Percentiles rank a stretch among this genome's conserved stretches.
Conservation (phyloP, 1,284 basidiomycete species). For the Ustilago lituana region DNA sequence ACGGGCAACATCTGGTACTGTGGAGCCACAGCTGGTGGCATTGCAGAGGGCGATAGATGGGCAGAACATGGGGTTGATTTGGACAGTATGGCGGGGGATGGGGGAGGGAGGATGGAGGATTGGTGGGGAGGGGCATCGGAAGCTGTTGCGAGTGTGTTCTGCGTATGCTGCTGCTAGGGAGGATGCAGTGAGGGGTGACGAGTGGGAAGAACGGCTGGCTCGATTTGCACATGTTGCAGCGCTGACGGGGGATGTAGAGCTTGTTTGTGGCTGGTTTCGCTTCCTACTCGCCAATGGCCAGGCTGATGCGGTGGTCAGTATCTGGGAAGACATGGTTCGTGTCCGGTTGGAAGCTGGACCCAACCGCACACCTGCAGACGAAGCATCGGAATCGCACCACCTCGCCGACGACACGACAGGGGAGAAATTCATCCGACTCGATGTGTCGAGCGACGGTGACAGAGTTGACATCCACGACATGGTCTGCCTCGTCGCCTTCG, state of each 20-base stretch:
- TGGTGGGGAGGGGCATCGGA: slow-evolving; percentile 11
- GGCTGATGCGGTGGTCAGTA: slow-evolving; percentile 7
- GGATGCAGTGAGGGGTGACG: not conserved
- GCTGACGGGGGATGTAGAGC: slow-evolving; percentile 24
- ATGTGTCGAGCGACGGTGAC: slow-evolving; percentile 10
- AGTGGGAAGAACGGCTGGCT: slow-evolving; percentile 3
- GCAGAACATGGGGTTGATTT: slow-evolving; percentile 14
- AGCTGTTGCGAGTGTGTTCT: slow-evolving; percentile 23
- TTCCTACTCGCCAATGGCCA: slow-evolving; percentile 15
- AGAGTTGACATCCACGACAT: slow-evolving; percentile 42
- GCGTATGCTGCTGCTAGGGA: slow-evolving; percentile 1
- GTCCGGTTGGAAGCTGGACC: slow-evolving; percentile 9
- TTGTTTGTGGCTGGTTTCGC: slow-evolving; percentile 19
- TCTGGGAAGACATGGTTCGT: slow-evolving; percentile 31
- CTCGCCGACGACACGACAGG: not conserved
- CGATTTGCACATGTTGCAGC: slow-evolving; percentile 15
- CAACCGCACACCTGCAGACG: not conserved
- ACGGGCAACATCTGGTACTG: not conserved
- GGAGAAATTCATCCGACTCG: slow-evolving; percentile 27
- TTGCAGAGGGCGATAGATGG: slow-evolving; percentile 27
- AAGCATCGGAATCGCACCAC: not conserved
- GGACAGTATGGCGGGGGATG: slow-evolving; percentile 9
- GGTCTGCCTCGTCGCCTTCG: slow-evolving; percentile 44
- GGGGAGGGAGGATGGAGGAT: not conserved
- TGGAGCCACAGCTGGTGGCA: not conserved